A percentile compares a stretch with the other conserved stretches of the same genome.
These are phyloP conservation scores for Botrytis sinoallii DNA, from an alignment of 2,329 filamentous ascomycete genomes.

Conservation along the genomic window DNA sequence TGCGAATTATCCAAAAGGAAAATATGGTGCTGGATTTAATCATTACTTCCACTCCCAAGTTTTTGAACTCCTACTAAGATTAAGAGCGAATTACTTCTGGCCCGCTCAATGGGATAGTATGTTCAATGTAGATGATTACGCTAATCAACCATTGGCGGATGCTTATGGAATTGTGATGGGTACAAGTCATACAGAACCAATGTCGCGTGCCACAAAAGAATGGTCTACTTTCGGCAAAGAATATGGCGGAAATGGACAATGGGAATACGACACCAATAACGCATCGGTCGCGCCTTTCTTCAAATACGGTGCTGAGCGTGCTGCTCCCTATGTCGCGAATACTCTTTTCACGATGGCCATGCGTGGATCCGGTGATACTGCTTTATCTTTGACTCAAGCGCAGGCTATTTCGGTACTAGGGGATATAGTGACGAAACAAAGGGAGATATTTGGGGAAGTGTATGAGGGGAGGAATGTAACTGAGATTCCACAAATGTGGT, in stretches of 20 bases:
- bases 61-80: conserved; percentile 67
- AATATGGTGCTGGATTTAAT: conserved; percentile 47
- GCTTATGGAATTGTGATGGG: conserved; percentile 73
- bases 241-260: conserved; percentile 50
- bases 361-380: conserved; percentile 67
- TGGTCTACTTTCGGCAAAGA: conserved; percentile 43
- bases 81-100: conserved; percentile 74
- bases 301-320: conserved; percentile 60
- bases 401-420: conserved; percentile 57
- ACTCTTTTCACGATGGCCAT: conserved; percentile 66
- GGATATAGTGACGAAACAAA: conserved; percentile 58
- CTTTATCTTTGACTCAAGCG: conserved; percentile 52
- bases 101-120: conserved; percentile 69
- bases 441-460: conserved; percentile 54
- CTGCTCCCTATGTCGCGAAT: conserved; percentile 62
- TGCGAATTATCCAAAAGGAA: conserved; percentile 43
- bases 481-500: conserved; percentile 65
- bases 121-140: conserved; percentile 68
- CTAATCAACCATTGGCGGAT: conserved; percentile 66
- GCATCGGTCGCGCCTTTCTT: conserved; percentile 67
- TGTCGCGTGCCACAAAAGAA: conserved; percentile 61
- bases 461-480: conserved; percentile 46
- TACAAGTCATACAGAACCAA: conserved; percentile 69
- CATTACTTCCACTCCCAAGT: conserved; percentile 66
- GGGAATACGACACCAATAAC: conserved; percentile 70